A percentile compares a stretch with the other conserved stretches of the same genome.
Evolutionary conservation across 345 rosid species (phyloP).

Genomic region (Garcia nutans): DNA sequence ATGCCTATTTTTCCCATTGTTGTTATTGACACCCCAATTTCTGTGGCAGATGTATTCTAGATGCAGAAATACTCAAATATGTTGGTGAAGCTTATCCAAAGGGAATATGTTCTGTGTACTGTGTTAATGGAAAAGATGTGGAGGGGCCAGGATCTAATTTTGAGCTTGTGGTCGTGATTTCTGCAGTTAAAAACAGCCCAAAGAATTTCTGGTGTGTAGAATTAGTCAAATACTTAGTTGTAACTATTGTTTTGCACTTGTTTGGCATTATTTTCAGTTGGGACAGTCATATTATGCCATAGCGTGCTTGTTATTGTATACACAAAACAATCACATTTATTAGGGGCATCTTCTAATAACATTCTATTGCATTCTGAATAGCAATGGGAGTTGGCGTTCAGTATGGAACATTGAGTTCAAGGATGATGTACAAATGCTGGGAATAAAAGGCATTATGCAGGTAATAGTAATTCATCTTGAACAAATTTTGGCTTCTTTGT

Average conservation of each 20-base stretch:
- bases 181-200: conserved; percentile 83
- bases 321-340: not conserved
- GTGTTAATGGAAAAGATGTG: conserved; percentile 69
- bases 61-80: conserved; percentile 79
- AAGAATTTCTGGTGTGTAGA: conserved; percentile 85
- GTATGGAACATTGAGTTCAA: conserved; percentile 79
- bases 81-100: conserved; percentile 89
- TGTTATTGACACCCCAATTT: conserved; percentile 12
- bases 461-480: conserved; percentile 29
- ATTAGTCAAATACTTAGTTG: conserved; percentile 8
- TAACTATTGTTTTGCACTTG: not conserved
- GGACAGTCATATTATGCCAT: not conserved
- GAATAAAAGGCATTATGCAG: conserved; percentile 78
- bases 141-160: conserved; percentile 86
- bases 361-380: conserved; percentile 29
- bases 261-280: not conserved
- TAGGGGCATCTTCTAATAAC: conserved; percentile 8
- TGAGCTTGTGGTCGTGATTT: conserved; percentile 83
- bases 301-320: not conserved
- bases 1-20: not conserved
- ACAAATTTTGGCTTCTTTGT: not conserved
- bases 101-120: conserved; percentile 78
- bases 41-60: conserved; percentile 69
- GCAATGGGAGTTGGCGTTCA: conserved; percentile 97
- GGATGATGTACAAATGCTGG: conserved; percentile 74